These are phyloP conservation scores for Clavispora vitiphila DNA, from an alignment of 805 yeast genomes.

Conservation along the genomic window DNA sequence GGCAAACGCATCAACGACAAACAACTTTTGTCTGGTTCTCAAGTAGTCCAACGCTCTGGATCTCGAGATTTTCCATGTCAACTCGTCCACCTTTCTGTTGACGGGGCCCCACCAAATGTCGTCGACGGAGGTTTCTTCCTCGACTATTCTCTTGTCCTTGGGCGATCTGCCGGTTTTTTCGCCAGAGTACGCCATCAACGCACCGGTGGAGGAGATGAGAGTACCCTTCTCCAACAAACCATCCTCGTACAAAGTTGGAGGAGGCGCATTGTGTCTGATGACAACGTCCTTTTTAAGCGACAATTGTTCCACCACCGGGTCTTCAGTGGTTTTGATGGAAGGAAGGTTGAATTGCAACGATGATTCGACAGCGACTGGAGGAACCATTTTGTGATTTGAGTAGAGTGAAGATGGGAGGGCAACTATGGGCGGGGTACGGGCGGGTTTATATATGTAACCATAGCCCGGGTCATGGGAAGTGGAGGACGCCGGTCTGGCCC, in stretches of 20 bases:
- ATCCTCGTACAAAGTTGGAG: slow-evolving; percentile 91
- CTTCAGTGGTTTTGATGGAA: slow-evolving; percentile 34
- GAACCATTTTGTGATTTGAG: slow-evolving; percentile 27
- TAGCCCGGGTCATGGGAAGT: slow-evolving; percentile 2
- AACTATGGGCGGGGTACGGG: too few species aligned
- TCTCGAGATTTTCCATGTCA: slow-evolving; percentile 92
- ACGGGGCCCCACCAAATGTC: slow-evolving; percentile 99
- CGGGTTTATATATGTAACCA: not conserved
- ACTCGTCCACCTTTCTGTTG: slow-evolving; percentile 88
- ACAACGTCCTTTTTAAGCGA: slow-evolving; percentile 54
- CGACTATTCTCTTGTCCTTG: slow-evolving; percentile 95
- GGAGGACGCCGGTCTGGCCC: slow-evolving; percentile 4
- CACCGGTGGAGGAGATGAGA: slow-evolving; percentile 88
- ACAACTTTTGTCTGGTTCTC: slow-evolving; percentile 91
- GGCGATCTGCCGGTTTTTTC: slow-evolving; percentile 97
- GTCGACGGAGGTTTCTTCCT: slow-evolving; percentile 78
- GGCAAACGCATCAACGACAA: slow-evolving; percentile 93
- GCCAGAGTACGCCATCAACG: slow-evolving; percentile 93
- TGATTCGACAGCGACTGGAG: slow-evolving; percentile 44
- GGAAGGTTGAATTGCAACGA: slow-evolving; percentile 38
- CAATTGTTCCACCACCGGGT: slow-evolving; percentile 39
- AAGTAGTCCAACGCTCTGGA: slow-evolving; percentile 96
- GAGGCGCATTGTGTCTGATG: slow-evolving; percentile 87
- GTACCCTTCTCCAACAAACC: slow-evolving; percentile 88
- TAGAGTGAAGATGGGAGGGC: too few species aligned